Percentiles rank a stretch among this genome's conserved stretches.
Conservation (phyloP, 192 early-diverging fungal species). For the Obelidium mucronatum region DNA sequence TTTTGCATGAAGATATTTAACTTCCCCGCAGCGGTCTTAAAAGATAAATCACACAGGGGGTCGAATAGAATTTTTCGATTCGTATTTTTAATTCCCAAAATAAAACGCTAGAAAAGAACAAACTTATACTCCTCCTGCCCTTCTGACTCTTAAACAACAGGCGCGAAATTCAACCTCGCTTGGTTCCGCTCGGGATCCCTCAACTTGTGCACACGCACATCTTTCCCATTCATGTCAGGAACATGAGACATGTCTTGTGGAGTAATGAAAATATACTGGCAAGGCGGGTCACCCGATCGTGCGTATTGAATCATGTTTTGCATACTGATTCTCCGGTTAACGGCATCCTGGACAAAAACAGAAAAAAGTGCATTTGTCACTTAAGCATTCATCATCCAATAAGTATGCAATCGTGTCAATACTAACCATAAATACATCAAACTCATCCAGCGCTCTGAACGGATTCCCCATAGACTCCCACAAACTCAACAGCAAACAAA, state of each 20-base stretch:
- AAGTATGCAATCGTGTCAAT: too few relatives aligned
- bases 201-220: conserved; percentile 60
- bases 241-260: conserved; percentile 82
- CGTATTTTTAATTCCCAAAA: too few relatives aligned
- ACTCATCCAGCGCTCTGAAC: conserved; percentile 96
- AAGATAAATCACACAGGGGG: too few relatives aligned
- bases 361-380: background rate
- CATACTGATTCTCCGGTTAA: conserved; percentile 91
- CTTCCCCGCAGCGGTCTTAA: too few relatives aligned
- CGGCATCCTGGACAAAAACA: conserved; percentile 73
- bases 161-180: conserved; percentile 29
- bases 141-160: too few relatives aligned
- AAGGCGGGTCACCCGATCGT: conserved; percentile 57
- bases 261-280: conserved; percentile 96
- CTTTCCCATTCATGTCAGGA: conserved; percentile 19
- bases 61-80: too few relatives aligned
- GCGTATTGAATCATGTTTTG: conserved; percentile 88
- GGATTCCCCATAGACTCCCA: conserved; percentile 94
- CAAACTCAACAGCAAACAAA: conserved; percentile 90
- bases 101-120: too few relatives aligned
- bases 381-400: too few relatives aligned
- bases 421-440: conserved; percentile 94
- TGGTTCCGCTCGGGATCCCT: conserved; percentile 55
- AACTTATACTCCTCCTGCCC: too few relatives aligned
- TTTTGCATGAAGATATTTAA: too few relatives aligned